Percentiles rank a stretch among this genome's conserved stretches.
phyloP scores from a whole-genome alignment of 2,329 filamentous ascomycete genomes.

The Pseudophaeomoniella oleicola region DNA sequence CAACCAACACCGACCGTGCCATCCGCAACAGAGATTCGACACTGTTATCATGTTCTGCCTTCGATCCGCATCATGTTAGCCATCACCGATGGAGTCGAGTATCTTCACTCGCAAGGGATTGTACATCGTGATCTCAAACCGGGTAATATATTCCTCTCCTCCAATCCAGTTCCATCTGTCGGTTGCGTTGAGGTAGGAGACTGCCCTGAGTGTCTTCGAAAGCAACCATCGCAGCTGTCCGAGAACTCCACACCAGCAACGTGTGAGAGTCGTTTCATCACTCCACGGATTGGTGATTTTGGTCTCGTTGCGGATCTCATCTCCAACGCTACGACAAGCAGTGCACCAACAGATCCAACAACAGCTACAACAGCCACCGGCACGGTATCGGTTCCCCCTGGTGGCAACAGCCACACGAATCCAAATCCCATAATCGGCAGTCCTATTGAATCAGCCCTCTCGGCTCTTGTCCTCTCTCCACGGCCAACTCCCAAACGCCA shows the following conservation, averaged over 20 bases:
- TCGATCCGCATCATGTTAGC: slow-evolving; percentile 43
- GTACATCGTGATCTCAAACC: slow-evolving; percentile 56
- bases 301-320: slow-evolving; percentile 43
- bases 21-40: slow-evolving; percentile 19
- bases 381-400: neutral
- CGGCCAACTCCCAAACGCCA: neutral
- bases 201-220: slow-evolving; percentile 8
- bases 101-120: slow-evolving; percentile 46
- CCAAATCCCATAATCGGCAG: neutral
- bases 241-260: neutral
- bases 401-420: neutral
- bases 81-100: slow-evolving; percentile 49
- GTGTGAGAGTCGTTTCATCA: slow-evolving; percentile 26
- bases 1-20: slow-evolving; percentile 10
- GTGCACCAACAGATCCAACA: slow-evolving; percentile 2
- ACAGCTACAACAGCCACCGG: neutral
- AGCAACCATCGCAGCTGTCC: slow-evolving; percentile 3
- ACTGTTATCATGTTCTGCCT: slow-evolving; percentile 48
- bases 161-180: slow-evolving; percentile 25
- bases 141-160: slow-evolving; percentile 50
- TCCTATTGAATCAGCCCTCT: neutral
- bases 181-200: slow-evolving; percentile 23
- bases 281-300: slow-evolving; percentile 53
- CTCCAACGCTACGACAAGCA: slow-evolving; percentile 16
- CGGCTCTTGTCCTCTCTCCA: neutral